Base-by-base conservation (phyloP, 352 stramenopile genomes). In the Pythium graminicola region DNA sequence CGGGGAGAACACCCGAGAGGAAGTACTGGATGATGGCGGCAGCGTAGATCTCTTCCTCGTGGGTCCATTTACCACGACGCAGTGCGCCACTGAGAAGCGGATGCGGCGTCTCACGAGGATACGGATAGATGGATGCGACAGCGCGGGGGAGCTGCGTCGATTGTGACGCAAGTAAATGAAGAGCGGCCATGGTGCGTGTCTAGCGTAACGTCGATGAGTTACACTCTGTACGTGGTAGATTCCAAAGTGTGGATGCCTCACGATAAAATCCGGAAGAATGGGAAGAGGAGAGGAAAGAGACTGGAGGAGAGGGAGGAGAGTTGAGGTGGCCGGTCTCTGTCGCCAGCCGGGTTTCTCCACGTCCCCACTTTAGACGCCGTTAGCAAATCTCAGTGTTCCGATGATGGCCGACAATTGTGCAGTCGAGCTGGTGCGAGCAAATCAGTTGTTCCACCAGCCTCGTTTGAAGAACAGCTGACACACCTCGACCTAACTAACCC, bases 11-110 rank as follows among this genome's bases (percentile, higher is more conserved):
- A 10, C 77, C 77, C 24, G 70, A 62, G 38, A 76, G 70, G 47
- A 88, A 88, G 70, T 83, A 84, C 24, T 67, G 72, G 59, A 88
- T 85, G 26, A 75, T 83, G 19, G 70, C 70, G 1, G 76, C 76
- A 8, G 73, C 72, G 57, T 82, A 87, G 31, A 72, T 65, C 46
- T 87, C 73, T 48, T 87, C 76, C 13, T 74, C 72, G 5, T 62
- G 65, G 27, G 73, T 85, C 73, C 76, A 87, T 39, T 85, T 85
- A 56, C 76, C 79, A 24, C 76, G 76, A 0, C 79, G 72, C 22
- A 35, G 26, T n/a, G 73, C 16, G 1, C 60, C 60, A 20, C 19
- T 53, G 22, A 67, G 33, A 28, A 65, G 41, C 20, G 41, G 48
- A 35, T 57, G 56, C 23, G 38, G 28, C 13, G 35, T 38, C 26